Conservation (phyloP, 129 eudicot species). For the Chrysanthemum lavandulifolium region DNA sequence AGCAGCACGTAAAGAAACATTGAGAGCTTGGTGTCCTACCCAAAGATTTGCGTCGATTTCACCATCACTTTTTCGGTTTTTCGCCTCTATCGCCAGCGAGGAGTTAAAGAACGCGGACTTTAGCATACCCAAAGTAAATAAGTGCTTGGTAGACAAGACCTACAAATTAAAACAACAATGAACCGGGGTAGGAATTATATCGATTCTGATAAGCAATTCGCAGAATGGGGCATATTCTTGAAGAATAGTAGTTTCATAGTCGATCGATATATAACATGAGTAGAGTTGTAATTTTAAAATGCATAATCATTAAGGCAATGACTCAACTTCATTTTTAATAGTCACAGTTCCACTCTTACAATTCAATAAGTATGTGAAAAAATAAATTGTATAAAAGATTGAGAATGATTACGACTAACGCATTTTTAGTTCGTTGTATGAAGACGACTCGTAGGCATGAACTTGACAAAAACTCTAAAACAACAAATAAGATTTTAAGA, state of each 20-base stretch:
- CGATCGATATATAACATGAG: not conserved
- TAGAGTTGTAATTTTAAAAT: constrained; percentile 11
- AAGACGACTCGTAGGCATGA: no score
- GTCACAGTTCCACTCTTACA: no score
- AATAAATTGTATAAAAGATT: no score
- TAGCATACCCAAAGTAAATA: constrained; percentile 66
- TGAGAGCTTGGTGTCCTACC: no score
- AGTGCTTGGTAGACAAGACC: constrained; percentile 75
- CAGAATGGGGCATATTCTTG: not conserved
- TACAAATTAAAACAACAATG: constrained; percentile 21
- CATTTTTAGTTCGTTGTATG: no score
- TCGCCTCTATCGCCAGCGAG: constrained; percentile 53
- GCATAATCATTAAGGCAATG: constrained; percentile 21
- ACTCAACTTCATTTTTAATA: no score
- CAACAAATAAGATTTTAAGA: no score
- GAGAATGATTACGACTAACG: no score
- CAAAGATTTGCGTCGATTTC: constrained; percentile 25
- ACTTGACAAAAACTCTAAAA: not conserved
- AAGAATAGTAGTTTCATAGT: not conserved
- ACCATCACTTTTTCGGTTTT: constrained; percentile 41
- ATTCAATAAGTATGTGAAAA: no score
- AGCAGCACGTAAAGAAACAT: no score
- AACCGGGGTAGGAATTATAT: no score
- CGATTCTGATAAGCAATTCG: not conserved
- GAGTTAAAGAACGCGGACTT: constrained; percentile 89